A percentile compares a stretch with the other conserved stretches of the same genome.
phyloP scores from a whole-genome alignment of 2,329 filamentous ascomycete species.

The Sporothrix protearum region DNA sequence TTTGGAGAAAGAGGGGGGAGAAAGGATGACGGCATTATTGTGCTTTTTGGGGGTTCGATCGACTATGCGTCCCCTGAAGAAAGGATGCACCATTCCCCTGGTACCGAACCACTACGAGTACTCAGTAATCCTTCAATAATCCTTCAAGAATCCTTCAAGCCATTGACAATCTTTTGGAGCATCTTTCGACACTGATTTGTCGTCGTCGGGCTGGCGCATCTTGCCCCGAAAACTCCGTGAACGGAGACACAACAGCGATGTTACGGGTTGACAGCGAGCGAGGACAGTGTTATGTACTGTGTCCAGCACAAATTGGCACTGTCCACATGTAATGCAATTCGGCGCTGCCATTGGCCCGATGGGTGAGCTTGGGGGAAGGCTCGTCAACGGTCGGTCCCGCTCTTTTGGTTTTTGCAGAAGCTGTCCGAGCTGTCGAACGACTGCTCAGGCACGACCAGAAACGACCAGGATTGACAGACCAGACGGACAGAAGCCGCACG shows the following conservation, averaged over 20 bases:
- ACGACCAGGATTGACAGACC: too few species aligned
- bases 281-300: background rate
- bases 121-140: too few species aligned
- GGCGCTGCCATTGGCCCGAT: slow-evolving; percentile 7
- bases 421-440: background rate
- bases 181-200: background rate
- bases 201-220: slow-evolving; percentile 5
- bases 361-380: background rate
- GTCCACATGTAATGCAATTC: background rate
- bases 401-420: background rate
- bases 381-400: slow-evolving; percentile 13
- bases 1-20: slow-evolving; percentile 6
- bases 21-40: background rate
- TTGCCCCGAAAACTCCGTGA: slow-evolving; percentile 23
- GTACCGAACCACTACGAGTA: too few species aligned
- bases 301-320: background rate
- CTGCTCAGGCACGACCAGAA: background rate
- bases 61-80: too few species aligned
- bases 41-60: slow-evolving; percentile 5
- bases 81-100: background rate
- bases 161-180: background rate
- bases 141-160: background rate
- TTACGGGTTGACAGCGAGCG: slow-evolving; percentile 3
- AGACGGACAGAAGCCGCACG: background rate
- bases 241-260: slow-evolving; percentile 9